A percentile compares a stretch with the other conserved stretches of the same genome.
Evolutionary conservation across 345 rosid genomes (phyloP).

Genomic region (sweet orange (Citrus sinensis)): DNA sequence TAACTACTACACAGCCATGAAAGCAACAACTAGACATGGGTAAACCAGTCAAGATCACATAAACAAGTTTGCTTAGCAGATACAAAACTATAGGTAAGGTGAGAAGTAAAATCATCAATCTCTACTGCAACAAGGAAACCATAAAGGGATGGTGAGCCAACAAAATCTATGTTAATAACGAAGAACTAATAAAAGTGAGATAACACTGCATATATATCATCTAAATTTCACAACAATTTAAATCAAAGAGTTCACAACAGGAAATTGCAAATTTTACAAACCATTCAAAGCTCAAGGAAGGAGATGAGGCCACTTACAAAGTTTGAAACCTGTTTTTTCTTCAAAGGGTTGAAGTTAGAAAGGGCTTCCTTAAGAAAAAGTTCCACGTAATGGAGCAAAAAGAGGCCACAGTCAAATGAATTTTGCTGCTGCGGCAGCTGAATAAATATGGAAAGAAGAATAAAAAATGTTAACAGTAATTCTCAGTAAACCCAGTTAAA

Average conservation of each 20-base stretch:
- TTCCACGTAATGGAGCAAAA: constrained; percentile 88
- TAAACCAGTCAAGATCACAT: neutral
- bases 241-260: neutral
- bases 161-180: neutral
- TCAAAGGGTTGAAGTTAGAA: constrained; percentile 56
- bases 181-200: neutral
- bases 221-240: neutral
- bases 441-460: constrained; percentile 11
- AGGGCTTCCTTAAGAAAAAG: constrained; percentile 75
- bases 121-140: neutral
- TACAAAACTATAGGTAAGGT: neutral
- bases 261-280: too few species aligned
- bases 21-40: neutral
- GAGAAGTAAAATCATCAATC: neutral
- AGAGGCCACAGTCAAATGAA: constrained; percentile 90
- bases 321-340: constrained; percentile 37
- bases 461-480: constrained; percentile 7
- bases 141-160: neutral
- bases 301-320: constrained; percentile 55
- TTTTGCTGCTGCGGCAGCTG: constrained; percentile 98
- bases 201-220: neutral
- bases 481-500: neutral
- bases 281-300: neutral
- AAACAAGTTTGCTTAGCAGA: neutral
- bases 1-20: neutral